These are phyloP conservation scores for Limonium bicolor DNA, from an alignment of 148 eudicot genomes.

Conservation along the genomic window DNA sequence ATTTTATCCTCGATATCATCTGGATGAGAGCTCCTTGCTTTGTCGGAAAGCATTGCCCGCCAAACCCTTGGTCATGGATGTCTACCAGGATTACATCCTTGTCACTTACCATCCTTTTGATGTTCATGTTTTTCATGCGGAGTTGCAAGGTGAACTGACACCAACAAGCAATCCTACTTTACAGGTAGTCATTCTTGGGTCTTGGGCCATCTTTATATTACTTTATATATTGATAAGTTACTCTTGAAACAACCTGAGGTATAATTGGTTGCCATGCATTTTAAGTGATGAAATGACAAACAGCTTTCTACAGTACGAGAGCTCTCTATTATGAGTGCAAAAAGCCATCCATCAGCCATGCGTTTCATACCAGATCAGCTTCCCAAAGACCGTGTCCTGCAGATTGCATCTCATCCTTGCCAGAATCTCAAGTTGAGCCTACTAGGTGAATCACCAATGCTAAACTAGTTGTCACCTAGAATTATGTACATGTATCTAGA, in stretches of 20 bases:
- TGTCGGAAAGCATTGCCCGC: constrained; percentile 68
- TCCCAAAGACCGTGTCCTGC: constrained; percentile 22
- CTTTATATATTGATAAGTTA: constrained; percentile 8
- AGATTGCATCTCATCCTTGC: constrained; percentile 19
- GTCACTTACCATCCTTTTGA: constrained; percentile 90
- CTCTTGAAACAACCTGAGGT: constrained; percentile 3
- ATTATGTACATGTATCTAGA: neutral
- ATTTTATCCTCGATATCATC: constrained; percentile 98
- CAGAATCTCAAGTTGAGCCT: constrained; percentile 50
- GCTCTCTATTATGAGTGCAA: constrained; percentile 97
- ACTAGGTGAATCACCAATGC: constrained; percentile 30
- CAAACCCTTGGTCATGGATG: constrained; percentile 93
- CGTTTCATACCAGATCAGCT: constrained; percentile 89
- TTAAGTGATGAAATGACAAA: constrained; percentile 99
- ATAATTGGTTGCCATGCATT: constrained; percentile 38
- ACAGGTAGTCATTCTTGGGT: constrained; percentile 38
- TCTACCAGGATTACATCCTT: constrained; percentile 77
- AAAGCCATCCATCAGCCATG: constrained; percentile 93
- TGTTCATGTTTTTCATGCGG: constrained; percentile 80
- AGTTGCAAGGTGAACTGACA: constrained; percentile 72
- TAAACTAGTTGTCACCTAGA: neutral
- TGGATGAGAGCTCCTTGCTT: constrained; percentile 89
- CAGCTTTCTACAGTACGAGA: constrained; percentile 99
- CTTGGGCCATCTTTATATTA: constrained; percentile 11
- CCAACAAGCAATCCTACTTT: constrained; percentile 63